phyloP scores from a whole-genome alignment of 164 flowering plant genomes.

The Amborella trichopoda region DNA sequence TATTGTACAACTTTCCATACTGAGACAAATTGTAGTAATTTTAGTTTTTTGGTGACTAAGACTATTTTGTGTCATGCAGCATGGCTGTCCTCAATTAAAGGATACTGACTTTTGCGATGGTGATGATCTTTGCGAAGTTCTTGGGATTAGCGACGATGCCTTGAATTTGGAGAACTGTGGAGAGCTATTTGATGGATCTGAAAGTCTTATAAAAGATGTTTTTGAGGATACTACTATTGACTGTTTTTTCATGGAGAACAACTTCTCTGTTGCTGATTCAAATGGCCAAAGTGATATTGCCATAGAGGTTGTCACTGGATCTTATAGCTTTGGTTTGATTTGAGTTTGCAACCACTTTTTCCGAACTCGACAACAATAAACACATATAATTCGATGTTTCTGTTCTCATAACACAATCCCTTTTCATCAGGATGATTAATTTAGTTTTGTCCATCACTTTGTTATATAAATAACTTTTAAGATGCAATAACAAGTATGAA shows the following conservation, averaged over 20 bases:
- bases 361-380: too few species aligned
- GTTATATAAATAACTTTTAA: too few species aligned
- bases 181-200: slow-evolving; percentile 28
- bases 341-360: too few species aligned
- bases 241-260: slow-evolving; percentile 34
- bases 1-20: too few species aligned
- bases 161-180: slow-evolving; percentile 23
- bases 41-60: background rate
- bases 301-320: slow-evolving; percentile 30
- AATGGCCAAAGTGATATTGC: slow-evolving; percentile 24
- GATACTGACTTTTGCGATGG: slow-evolving; percentile 21
- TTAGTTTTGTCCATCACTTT: too few species aligned
- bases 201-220: slow-evolving; percentile 14
- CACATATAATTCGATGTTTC: too few species aligned
- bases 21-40: background rate
- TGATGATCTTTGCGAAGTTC: slow-evolving; percentile 25
- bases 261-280: slow-evolving; percentile 26
- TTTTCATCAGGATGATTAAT: too few species aligned
- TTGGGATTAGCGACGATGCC: slow-evolving; percentile 28
- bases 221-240: slow-evolving; percentile 25
- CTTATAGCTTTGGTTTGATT: too few species aligned
- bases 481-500: too few species aligned
- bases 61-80: slow-evolving; percentile 6
- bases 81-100: slow-evolving; percentile 23
- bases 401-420: too few species aligned